Base-by-base conservation (phyloP, 495 filamentous ascomycete species). In the Usnea hakonensis region DNA sequence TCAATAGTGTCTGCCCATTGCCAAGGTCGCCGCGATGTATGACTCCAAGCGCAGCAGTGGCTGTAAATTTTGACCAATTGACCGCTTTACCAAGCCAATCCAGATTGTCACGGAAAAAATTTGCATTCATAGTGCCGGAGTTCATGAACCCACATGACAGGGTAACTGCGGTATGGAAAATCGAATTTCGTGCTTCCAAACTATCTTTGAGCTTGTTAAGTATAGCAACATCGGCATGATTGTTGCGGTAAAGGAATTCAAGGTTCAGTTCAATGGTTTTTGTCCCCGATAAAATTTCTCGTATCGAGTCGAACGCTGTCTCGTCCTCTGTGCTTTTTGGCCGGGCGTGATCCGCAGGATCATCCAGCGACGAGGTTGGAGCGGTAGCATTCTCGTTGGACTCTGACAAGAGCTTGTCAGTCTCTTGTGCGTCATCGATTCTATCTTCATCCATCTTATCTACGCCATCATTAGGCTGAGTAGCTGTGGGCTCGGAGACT, bases 141-240 rank as follows among this genome's bases (percentile, higher is more conserved):
- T 99, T 94, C 93, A 97, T 99, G 74, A 99, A 97, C 16, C 91
- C 95, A 71, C 97, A 97, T 64, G 94, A 93, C 65, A 99, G 90
- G 0, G 94, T 97, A 43, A 97, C 90, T 1, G 91, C 90, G 5
- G 89, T 94, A 73, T 99, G 95, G 81, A 97, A 99, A 60, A 99
- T 99, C 30, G 94, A 97, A 73, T 97, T 97, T 38, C 95, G 82
- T 44, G 90, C 90, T 71, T 99, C 95, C 30, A 99, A 77, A 65
- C 91, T 96, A 73, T 99, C 94, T 37, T 91, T 86, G 43, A 97
- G 84, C 76, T 96, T 97, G 78, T 96, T 97, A 58, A 99, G 82
- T 64, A 97, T 95, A 65, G 83, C 86, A 61, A 90, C 83, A 64
- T 90, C 88, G 21, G 90, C 90, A 71, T 87, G 90, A 74, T 96